These are phyloP conservation scores for Oryza brachyantha DNA, from an alignment of 176 grass and related monocot species.

Conservation along the genomic window DNA sequence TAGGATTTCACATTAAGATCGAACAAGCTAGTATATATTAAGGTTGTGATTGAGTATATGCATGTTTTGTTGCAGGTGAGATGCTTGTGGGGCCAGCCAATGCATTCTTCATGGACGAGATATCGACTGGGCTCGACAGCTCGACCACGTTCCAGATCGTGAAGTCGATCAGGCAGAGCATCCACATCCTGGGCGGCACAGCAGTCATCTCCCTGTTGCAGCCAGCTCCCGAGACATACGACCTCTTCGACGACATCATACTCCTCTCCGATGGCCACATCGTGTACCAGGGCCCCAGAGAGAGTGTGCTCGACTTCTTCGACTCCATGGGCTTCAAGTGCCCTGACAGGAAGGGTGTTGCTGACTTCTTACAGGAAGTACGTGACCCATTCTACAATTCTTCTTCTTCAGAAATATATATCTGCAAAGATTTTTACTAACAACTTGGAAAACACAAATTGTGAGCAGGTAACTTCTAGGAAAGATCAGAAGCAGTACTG, in stretches of 20 bases:
- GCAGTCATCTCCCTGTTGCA: slow-evolving; percentile 84
- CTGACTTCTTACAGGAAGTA: slow-evolving; percentile 96
- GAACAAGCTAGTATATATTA: not conserved
- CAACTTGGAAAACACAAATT: not conserved
- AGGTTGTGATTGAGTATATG: too few relatives aligned
- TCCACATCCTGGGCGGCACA: slow-evolving; percentile 83
- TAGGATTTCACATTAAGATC: slow-evolving; percentile 9
- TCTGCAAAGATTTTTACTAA: not conserved
- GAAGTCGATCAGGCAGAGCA: slow-evolving; percentile 73
- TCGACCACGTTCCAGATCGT: slow-evolving; percentile 96
- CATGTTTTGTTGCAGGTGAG: slow-evolving; percentile 64
- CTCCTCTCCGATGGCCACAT: slow-evolving; percentile 84
- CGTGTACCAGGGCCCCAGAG: slow-evolving; percentile 79
- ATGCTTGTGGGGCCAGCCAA: slow-evolving; percentile 86
- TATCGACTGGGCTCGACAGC: slow-evolving; percentile 95
- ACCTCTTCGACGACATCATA: slow-evolving; percentile 84
- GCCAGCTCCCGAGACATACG: slow-evolving; percentile 83
- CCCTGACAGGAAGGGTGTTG: slow-evolving; percentile 85
- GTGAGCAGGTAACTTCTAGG: slow-evolving; percentile 22
- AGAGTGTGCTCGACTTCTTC: slow-evolving; percentile 82
- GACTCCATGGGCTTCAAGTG: slow-evolving; percentile 83
- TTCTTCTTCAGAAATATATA: too few relatives aligned
- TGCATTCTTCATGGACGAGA: slow-evolving; percentile 97
- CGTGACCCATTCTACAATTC: not conserved
- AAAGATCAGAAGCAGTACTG: slow-evolving; percentile 78